Evolutionary conservation across 1,284 basidiomycete species (phyloP).

Genomic region (Chalciporus piperatoides): DNA sequence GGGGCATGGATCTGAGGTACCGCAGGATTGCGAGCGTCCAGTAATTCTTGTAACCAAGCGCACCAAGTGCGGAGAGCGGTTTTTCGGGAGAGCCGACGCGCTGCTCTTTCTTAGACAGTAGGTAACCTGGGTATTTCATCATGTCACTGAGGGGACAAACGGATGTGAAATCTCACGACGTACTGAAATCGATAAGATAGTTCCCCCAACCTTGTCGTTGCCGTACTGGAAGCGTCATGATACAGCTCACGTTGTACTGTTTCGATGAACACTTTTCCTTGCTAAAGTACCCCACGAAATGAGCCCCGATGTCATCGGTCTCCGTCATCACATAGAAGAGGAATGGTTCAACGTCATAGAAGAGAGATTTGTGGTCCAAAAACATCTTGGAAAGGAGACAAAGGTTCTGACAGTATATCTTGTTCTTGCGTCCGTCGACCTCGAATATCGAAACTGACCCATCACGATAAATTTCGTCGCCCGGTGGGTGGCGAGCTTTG

Average conservation of each 20-base stretch:
- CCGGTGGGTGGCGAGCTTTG: slow-evolving; percentile 92
- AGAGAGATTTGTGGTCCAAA: slow-evolving; percentile 98
- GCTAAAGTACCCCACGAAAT: slow-evolving; percentile 98
- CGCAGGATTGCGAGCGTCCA: slow-evolving; percentile 93
- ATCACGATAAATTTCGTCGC: slow-evolving; percentile 98
- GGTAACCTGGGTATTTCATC: slow-evolving; percentile 65
- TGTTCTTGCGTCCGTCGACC: slow-evolving; percentile 97
- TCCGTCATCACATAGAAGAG: slow-evolving; percentile 98
- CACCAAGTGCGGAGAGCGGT: slow-evolving; percentile 86
- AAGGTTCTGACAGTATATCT: slow-evolving; percentile 99
- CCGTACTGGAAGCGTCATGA: slow-evolving; percentile 96
- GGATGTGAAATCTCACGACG: slow-evolving; percentile 36
- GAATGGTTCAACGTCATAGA: slow-evolving; percentile 99
- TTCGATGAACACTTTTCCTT: slow-evolving; percentile 98
- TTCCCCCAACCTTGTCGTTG: slow-evolving; percentile 96
- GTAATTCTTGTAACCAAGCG: slow-evolving; percentile 91
- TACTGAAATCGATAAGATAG: slow-evolving; percentile 94
- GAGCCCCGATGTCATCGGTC: slow-evolving; percentile 83
- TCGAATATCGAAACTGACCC: slow-evolving; percentile 90
- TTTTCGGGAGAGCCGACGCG: slow-evolving; percentile 89
- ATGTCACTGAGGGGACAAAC: slow-evolving; percentile 2
- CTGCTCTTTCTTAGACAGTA: slow-evolving; percentile 93
- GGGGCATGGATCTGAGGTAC: slow-evolving; percentile 65
- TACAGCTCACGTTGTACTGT: slow-evolving; percentile 98
- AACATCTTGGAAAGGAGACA: slow-evolving; percentile 99